Evolutionary conservation across 768 basidiomycete species (phyloP), one percentile per base, ranked within the genome.

Genomic region (Vararia minispora): DNA sequence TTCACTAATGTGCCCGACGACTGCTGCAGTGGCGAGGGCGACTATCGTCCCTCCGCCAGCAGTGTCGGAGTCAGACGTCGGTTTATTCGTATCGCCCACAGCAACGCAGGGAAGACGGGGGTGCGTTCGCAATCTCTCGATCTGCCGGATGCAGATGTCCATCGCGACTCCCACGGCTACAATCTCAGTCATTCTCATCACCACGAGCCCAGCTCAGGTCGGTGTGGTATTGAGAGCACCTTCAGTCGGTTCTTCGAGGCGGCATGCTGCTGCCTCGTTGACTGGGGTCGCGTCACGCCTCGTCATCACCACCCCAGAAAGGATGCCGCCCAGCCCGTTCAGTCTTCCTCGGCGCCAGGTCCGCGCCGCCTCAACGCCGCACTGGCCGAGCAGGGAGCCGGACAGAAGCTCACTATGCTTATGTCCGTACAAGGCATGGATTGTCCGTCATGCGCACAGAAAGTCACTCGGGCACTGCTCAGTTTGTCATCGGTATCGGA

Each of bases 391-490:
- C 23, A 30, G 11, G 44, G 40, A 13, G 37, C 26, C n/a, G 32
- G 17, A n/a, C 11, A 25, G 5, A 23, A 28, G 8, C 33, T 16
- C 22, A 30, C 32, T 1, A 31, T 46, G 9, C 6, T 30, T 4
- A 27, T 48, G 0, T 39, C 40, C 14, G 35, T 46, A 18, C 24
- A 37, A 23, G 47, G 47, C 7, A 42, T 46, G 44, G 37, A 48
- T n/a, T 46, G 38, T 35, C 38, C 44, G 10, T 36, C 44, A 7
- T 48, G 47, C 28, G 35, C 33, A 14, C 10, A 7, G 6, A 40
- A 46, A 22, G 13, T 46, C 4, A 28, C 35, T 12, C 35, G 27
- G 6, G 41, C 44, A 13, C 38, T 48, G 11, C 38, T 30, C n/a
- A 37, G 34, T 6, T 24, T 48, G 27, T 32, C 44, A 6, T 48